Percentiles rank a stretch among this genome's conserved stretches.
Conservation (phyloP, 257 asterid species). For the Leonotis leonurus region DNA sequence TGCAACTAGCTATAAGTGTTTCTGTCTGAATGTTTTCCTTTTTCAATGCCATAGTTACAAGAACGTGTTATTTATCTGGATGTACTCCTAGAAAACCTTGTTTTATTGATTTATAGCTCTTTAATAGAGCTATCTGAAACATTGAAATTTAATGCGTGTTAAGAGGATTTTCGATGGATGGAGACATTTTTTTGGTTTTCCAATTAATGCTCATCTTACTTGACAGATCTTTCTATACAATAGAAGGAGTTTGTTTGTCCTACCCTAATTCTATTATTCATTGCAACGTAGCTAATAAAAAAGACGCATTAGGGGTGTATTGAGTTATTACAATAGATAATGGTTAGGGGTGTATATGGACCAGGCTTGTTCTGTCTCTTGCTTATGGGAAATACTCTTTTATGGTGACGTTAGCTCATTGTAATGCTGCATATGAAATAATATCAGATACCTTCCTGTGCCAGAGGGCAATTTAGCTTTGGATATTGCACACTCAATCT, state of each 20-base stretch:
- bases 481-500: slow-evolving; percentile 72
- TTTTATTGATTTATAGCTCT: too few relatives aligned
- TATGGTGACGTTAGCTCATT: slow-evolving; percentile 7
- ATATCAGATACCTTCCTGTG: slow-evolving; percentile 77
- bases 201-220: not conserved
- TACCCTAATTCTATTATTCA: not conserved
- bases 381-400: not conserved
- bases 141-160: not conserved
- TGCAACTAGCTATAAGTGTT: too few relatives aligned
- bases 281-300: not conserved
- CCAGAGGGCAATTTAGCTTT: slow-evolving; percentile 81
- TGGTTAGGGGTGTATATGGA: not conserved
- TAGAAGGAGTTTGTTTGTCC: not conserved
- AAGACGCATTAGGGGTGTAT: not conserved
- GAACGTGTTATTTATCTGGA: too few relatives aligned
- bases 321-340: not conserved
- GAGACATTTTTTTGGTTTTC: not conserved
- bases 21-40: too few relatives aligned
- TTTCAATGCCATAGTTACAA: too few relatives aligned
- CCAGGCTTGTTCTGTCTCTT: slow-evolving; percentile 1
- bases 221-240: not conserved
- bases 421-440: slow-evolving; percentile 3
- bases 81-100: too few relatives aligned
- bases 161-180: not conserved
- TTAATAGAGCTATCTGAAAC: not conserved